Evolutionary conservation across 192 early-diverging fungal species (phyloP).

Genomic region (Podila verticillata): DNA sequence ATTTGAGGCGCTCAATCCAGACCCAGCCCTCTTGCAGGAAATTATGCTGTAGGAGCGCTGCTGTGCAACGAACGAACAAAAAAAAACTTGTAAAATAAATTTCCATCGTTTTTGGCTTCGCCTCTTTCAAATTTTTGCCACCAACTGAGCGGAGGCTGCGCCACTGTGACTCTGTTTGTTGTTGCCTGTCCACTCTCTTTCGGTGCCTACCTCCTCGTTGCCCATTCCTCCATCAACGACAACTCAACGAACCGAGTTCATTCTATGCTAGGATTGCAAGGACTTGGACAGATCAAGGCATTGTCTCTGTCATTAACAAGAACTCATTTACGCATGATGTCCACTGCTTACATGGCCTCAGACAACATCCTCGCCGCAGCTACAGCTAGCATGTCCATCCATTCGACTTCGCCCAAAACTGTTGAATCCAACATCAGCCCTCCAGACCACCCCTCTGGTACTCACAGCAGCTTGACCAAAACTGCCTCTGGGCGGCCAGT

Average conservation of each 20-base stretch:
- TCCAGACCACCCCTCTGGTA: not conserved
- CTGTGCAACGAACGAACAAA: not conserved
- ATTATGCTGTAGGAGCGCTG: slow-evolving; percentile 37
- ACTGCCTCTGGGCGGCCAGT: slow-evolving; percentile 31
- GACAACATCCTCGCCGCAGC: not conserved
- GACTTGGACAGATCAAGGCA: slow-evolving; percentile 13
- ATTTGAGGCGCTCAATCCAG: slow-evolving; percentile 69
- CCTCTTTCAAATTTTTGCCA: too few relatives aligned
- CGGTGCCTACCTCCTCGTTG: too few relatives aligned
- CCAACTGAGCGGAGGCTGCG: too few relatives aligned
- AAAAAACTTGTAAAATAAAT: too few relatives aligned
- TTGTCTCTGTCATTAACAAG: slow-evolving; percentile 5
- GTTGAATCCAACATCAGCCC: not conserved
- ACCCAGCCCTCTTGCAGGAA: slow-evolving; percentile 66
- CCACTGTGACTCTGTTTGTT: not conserved
- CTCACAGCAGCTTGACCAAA: not conserved
- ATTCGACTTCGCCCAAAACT: not conserved
- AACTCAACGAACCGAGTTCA: slow-evolving; percentile 1
- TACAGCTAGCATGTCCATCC: not conserved
- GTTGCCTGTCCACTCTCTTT: not conserved
- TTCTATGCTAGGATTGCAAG: slow-evolving; percentile 13
- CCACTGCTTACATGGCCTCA: not conserved
- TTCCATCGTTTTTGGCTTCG: too few relatives aligned
- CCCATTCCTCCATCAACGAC: not conserved
- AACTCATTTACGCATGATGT: slow-evolving; percentile 13